A percentile compares a stretch with the other conserved stretches of the same genome.
Conservation (phyloP, 257 asterid species). For the Solanum pinnatisectum region DNA sequence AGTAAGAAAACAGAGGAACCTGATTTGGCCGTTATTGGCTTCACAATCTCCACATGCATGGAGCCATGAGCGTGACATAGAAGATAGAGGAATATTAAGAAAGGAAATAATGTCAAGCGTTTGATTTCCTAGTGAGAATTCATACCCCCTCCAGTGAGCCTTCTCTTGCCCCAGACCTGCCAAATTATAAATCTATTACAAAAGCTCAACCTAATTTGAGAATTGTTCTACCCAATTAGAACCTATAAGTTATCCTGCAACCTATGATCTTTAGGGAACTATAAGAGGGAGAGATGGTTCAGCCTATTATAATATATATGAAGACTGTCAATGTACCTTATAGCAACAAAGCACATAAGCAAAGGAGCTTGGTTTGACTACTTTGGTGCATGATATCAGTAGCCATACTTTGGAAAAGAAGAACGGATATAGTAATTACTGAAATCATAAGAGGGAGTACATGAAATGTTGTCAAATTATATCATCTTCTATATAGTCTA, state of each 20-base stretch:
- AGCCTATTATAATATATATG: background rate
- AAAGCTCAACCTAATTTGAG: background rate
- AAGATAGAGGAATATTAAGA: conserved; percentile 12
- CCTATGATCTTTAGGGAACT: background rate
- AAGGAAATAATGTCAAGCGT: conserved; percentile 32
- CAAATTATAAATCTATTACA: background rate
- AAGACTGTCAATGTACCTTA: background rate
- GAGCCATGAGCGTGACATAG: conserved; percentile 36
- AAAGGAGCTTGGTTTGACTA: background rate
- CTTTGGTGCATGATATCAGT: background rate
- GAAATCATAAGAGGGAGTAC: background rate
- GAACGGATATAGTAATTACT: background rate
- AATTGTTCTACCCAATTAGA: background rate
- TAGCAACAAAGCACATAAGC: background rate
- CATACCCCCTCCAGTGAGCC: background rate
- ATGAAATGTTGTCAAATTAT: background rate
- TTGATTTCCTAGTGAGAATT: conserved; percentile 8
- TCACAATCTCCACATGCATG: conserved; percentile 71
- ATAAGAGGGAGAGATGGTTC: background rate
- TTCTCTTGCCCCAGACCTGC: background rate
- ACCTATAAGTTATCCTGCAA: background rate
- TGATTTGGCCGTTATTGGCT: conserved; percentile 56
- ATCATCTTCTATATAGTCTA: background rate
- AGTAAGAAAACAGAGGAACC: conserved; percentile 46
- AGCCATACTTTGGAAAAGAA: background rate